These are phyloP conservation scores for Kickxella alabastrina DNA, from an alignment of 192 early-diverging fungal genomes.

Conservation along the genomic window DNA sequence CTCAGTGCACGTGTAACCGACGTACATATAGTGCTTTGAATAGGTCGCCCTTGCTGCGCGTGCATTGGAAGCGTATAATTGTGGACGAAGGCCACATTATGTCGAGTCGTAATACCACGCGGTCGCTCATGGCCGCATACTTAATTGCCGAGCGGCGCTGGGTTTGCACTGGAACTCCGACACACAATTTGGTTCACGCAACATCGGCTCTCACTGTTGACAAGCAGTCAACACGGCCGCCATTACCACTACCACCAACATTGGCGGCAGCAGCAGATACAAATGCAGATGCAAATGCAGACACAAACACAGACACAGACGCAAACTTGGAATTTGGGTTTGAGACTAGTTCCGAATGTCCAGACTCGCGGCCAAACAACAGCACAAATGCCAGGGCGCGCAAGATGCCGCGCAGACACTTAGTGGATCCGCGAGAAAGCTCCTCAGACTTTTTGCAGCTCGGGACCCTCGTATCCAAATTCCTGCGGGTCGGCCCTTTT, in stretches of 20 bases:
- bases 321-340: no score
- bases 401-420: no score
- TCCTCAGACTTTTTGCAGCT: constrained; percentile 53
- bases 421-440: constrained; percentile 12
- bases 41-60: constrained; percentile 63
- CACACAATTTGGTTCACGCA: constrained; percentile 59
- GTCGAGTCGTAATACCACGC: constrained; percentile 50
- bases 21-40: constrained; percentile 15
- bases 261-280: no score
- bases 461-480: constrained; percentile 55
- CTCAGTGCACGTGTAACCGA: constrained; percentile 10
- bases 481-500: constrained; percentile 64
- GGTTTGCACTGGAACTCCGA: constrained; percentile 74
- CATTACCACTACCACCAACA: neutral
- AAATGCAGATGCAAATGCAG: no score
- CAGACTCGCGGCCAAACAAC: no score
- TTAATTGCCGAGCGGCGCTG: constrained; percentile 61
- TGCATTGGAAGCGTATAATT: constrained; percentile 77
- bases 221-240: neutral
- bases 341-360: no score
- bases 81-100: constrained; percentile 82
- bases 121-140: constrained; percentile 53
- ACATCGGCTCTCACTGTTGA: constrained; percentile 31
- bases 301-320: no score
- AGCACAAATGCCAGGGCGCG: no score